phyloP scores from a whole-genome alignment of 768 basidiomycete genomes.

The Pisolithus tinctorius region DNA sequence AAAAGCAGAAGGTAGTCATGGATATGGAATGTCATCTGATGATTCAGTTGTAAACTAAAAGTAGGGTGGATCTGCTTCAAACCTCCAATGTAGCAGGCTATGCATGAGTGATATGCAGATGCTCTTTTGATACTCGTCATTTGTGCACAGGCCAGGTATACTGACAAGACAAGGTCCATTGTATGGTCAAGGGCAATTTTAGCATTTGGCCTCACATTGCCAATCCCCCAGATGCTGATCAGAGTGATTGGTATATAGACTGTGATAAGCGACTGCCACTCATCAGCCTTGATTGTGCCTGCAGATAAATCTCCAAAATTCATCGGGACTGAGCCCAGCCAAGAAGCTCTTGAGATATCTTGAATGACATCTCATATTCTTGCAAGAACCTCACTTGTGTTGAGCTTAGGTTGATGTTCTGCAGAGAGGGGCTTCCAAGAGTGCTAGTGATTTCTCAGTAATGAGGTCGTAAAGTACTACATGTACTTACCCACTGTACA shows the following conservation, averaged over 20 bases:
- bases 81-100: constrained; percentile 13
- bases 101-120: constrained; percentile 3
- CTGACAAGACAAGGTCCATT: constrained; percentile 23
- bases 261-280: constrained; percentile 10
- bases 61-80: constrained; percentile 17
- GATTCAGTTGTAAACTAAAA: constrained; percentile 12
- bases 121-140: constrained; percentile 6
- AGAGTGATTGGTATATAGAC: constrained; percentile 16
- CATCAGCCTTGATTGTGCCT: constrained; percentile 15
- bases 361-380: constrained; percentile 4
- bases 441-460: not conserved
- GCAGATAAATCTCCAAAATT: constrained; percentile 11
- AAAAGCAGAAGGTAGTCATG: constrained; percentile 28
- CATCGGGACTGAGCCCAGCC: constrained; percentile 10
- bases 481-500: not conserved
- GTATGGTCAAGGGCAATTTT: constrained; percentile 17
- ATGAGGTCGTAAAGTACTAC: not conserved
- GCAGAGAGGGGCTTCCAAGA: not conserved
- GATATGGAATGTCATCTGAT: constrained; percentile 26
- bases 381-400: not conserved
- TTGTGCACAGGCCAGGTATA: constrained; percentile 11
- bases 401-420: not conserved
- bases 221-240: constrained; percentile 13
- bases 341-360: constrained; percentile 6
- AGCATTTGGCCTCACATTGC: not conserved